These are phyloP conservation scores for Candida mesenterica DNA, from an alignment of 1,139 yeast genomes.

Conservation along the genomic window DNA sequence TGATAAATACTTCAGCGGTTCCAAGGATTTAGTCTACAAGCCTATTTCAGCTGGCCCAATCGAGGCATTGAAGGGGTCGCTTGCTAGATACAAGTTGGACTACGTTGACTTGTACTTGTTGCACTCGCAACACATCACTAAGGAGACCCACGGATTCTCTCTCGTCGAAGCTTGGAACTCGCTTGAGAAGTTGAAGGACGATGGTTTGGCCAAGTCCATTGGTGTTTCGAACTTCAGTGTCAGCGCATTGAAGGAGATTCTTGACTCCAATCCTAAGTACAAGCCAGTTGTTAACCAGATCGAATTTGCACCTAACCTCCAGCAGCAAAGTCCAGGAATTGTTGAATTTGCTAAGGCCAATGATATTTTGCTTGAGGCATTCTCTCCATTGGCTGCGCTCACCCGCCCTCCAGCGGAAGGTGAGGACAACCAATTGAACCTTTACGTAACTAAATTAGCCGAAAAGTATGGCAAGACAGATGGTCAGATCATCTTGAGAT, in stretches of 20 bases:
- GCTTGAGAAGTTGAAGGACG: slow-evolving; percentile 40
- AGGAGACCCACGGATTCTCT: slow-evolving; percentile 42
- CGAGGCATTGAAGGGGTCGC: slow-evolving; percentile 26
- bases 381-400: slow-evolving; percentile 60
- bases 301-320: slow-evolving; percentile 66
- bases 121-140: slow-evolving; percentile 41
- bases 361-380: slow-evolving; percentile 60
- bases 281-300: slow-evolving; percentile 69
- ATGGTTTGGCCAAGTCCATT: slow-evolving; percentile 34
- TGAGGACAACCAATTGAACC: slow-evolving; percentile 12
- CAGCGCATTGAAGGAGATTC: slow-evolving; percentile 47
- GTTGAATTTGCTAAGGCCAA: slow-evolving; percentile 51
- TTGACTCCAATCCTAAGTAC: slow-evolving; percentile 36
- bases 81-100: slow-evolving; percentile 33
- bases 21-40: slow-evolving; percentile 49
- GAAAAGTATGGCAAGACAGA: slow-evolving; percentile 30
- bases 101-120: slow-evolving; percentile 52
- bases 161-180: slow-evolving; percentile 56
- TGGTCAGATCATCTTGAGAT: slow-evolving; percentile 36
- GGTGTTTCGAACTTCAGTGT: slow-evolving; percentile 67
- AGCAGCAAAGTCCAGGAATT: slow-evolving; percentile 68
- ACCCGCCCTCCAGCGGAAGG: slow-evolving; percentile 22
- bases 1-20: slow-evolving; percentile 43
- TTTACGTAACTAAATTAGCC: slow-evolving; percentile 21
- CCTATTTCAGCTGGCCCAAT: slow-evolving; percentile 20